These are phyloP conservation scores for Gaeumannomyces sp. DNA, from an alignment of 2,329 filamentous ascomycete genomes.

Conservation along the genomic window DNA sequence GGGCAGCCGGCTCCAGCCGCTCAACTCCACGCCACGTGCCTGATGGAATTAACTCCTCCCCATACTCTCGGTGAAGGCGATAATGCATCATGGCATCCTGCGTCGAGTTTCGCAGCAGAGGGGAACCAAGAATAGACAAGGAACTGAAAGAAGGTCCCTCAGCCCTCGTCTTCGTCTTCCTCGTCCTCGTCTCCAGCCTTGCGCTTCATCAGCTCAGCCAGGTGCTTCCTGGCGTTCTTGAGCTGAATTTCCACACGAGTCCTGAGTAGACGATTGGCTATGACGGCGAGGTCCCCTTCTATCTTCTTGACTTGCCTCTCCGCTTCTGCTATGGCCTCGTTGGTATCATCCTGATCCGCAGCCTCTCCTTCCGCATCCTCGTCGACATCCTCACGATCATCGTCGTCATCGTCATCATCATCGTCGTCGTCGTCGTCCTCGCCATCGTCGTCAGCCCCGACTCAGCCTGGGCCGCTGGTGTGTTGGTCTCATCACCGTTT, in stretches of 20 bases:
- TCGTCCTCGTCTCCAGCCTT: constrained; percentile 39
- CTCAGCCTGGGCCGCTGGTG: constrained; percentile 35
- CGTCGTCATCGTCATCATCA: constrained; percentile 44
- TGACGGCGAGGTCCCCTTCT: constrained; percentile 21
- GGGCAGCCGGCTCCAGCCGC: too few species aligned
- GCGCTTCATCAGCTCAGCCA: constrained; percentile 7
- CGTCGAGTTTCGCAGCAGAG: not conserved
- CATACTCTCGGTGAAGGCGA: not conserved
- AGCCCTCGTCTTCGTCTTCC: constrained; percentile 3
- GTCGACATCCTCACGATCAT: constrained; percentile 48
- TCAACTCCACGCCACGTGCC: not conserved
- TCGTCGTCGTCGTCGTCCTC: constrained; percentile 38
- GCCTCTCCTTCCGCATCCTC: constrained; percentile 44
- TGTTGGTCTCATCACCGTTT: constrained; percentile 36
- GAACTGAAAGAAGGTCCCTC: not conserved
- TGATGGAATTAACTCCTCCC: not conserved
- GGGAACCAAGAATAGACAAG: not conserved
- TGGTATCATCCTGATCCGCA: constrained; percentile 47
- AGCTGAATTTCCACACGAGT: not conserved
- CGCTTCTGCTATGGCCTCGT: constrained; percentile 41
- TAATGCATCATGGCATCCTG: not conserved
- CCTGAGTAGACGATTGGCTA: constrained; percentile 2
- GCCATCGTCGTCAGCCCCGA: constrained; percentile 32
- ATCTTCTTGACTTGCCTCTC: constrained; percentile 28
- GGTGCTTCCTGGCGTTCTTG: constrained; percentile 2